Percentiles rank a stretch among this genome's conserved stretches.
phyloP scores from a whole-genome alignment of 768 basidiomycete species.

The Fibroporia radiculosa region DNA sequence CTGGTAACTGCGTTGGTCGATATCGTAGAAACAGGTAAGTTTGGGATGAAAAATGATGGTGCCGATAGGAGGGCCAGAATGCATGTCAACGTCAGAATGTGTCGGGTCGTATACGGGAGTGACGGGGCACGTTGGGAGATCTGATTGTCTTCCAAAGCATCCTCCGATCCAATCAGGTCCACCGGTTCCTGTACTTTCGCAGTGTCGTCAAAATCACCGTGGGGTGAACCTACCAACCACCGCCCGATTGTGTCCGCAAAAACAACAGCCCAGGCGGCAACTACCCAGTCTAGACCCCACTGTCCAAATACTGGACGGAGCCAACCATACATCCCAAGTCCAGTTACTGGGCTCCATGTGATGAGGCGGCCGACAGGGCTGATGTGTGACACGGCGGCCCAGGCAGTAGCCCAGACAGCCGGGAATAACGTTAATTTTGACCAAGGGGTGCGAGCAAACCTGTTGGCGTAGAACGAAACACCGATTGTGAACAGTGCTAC shows the following conservation, averaged over 20 bases:
- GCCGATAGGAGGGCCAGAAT: slow-evolving; percentile 39
- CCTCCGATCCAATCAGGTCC: slow-evolving; percentile 10
- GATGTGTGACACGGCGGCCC: slow-evolving; percentile 43
- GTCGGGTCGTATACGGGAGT: slow-evolving; percentile 4
- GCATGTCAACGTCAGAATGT: slow-evolving; percentile 28
- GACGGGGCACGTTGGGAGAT: slow-evolving; percentile 2
- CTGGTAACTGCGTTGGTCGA: slow-evolving; percentile 39
- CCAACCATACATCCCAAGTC: slow-evolving; percentile 55
- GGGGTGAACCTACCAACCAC: slow-evolving; percentile 46
- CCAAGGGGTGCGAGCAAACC: slow-evolving; percentile 29
- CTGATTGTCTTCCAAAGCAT: not conserved
- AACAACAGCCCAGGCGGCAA: slow-evolving; percentile 70
- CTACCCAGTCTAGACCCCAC: slow-evolving; percentile 61
- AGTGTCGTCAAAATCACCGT: not conserved
- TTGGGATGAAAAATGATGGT: slow-evolving; percentile 45
- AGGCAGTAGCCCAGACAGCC: slow-evolving; percentile 56
- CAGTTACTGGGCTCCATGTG: slow-evolving; percentile 59
- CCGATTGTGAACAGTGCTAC: slow-evolving; percentile 20
- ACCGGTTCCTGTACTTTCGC: slow-evolving; percentile 1
- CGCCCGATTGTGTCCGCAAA: slow-evolving; percentile 42
- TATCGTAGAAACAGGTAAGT: slow-evolving; percentile 33
- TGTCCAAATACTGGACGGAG: slow-evolving; percentile 50
- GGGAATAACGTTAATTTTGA: slow-evolving; percentile 55
- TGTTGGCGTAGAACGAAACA: slow-evolving; percentile 32
- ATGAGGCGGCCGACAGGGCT: slow-evolving; percentile 68